Base-by-base conservation (phyloP, 2,329 filamentous ascomycete species). In the Davidsoniella eucalypti region DNA sequence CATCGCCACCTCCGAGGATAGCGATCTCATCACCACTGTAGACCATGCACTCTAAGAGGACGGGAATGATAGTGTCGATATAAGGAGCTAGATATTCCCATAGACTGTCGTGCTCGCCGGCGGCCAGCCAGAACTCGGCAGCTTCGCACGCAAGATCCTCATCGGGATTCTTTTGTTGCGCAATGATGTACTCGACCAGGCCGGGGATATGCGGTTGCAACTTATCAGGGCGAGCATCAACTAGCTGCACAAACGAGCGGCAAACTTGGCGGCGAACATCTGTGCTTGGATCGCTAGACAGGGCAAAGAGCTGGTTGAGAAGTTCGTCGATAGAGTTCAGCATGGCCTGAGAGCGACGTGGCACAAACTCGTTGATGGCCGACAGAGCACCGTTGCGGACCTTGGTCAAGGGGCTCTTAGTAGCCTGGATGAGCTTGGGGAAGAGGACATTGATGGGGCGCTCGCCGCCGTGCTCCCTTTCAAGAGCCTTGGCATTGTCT, bases 101-200 rank as follows among this genome's bases (percentile, higher is more conserved):
- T 49, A 96, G 68, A 53, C 82, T 76, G 40, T 84, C 76, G 61
- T 94, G 86, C 62, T 95, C 92, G 54, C 87, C 88, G 17, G 94
- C 81, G 38, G 87, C 87, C 42, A 98, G 76, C 87, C 93, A 98
- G 61, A 98, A 98, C 64, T 98, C 92, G 4, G 92, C 87, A 7
- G 92, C 92, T 62, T 98, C 92, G 56, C 93, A 80, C 37, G 90
- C 87, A 52, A 98, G 71, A 40, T 96, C 87, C 50, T 88, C 82
- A 56, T 96, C 88, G 23, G 88, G 80, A 55, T 81, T 82, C 63
- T 82, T 79, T 64, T 98, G 92, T 63, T 98, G 92, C 26, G 78
- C 72, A 52, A 96, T 76, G 63, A 95, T 92, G 61, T 95, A 98
- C 61, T 93, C 85, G 26, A 98, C 87, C 51, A 98, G 72, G 5